Base-by-base conservation (phyloP, 2,329 filamentous ascomycete species). In the Proliferodiscus dingleyae region DNA sequence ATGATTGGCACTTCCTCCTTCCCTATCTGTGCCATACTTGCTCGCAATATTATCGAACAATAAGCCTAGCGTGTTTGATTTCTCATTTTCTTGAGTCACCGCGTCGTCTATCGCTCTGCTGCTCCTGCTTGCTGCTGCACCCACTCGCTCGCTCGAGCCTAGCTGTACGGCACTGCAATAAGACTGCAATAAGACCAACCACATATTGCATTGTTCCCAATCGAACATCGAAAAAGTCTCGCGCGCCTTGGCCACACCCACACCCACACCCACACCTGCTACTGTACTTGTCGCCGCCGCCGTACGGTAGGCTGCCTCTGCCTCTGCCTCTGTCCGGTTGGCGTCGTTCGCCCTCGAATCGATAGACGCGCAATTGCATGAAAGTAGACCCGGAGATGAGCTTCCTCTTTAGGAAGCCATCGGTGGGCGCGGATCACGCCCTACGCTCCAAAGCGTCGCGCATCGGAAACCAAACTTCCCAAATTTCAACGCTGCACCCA, bases 331-430 rank as follows among this genome's bases (percentile, higher is more conserved):
- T n/a, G n/a, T n/a, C n/a, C 37, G 26, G 13, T 30, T 30, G 34
- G 47, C 47, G 43, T 38, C 41, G 45, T 39, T 42, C 40, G 48
- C 47, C 30, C 37, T 41, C 32, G 33, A 43, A 47, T 22, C 24
- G 41, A 32, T 37, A 43, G 50, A 45, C 43, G 46, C 49, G 47
- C 54, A 53, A 53, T 50, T 47, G 50, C 50, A 54, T 54, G 42
- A 52, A 46, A 45, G n/a, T 53, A 50, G 50, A 13, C 30, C 36
- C 56, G 56, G 56, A 58, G 49, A 55, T 55, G 46, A 51, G 15
- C 36, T 53, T 24, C 54, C 56, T 41, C 47, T 52, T 42, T 18
- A 45, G 51, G 51, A 37, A 54, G 50, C 36, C 43, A 36, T 39
- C 28, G 45, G 41, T 49, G 28, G 38, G 47, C 46, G 24, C 22